Percentiles rank a stretch among this genome's conserved stretches.
These are phyloP conservation scores for Xylariaceae sp. DNA, from an alignment of 2,329 filamentous ascomycete genomes.

Conservation along the genomic window DNA sequence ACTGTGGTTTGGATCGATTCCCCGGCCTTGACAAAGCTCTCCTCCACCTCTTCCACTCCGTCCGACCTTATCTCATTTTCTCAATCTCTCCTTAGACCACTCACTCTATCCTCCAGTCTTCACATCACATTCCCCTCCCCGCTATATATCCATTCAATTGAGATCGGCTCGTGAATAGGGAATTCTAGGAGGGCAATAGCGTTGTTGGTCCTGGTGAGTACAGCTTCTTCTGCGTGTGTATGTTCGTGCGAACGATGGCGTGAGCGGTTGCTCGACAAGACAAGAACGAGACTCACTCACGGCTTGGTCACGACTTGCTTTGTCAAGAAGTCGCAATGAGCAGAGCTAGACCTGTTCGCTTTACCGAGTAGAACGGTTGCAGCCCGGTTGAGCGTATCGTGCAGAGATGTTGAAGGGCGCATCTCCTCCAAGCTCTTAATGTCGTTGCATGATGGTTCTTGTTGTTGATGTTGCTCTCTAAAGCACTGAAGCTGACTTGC, in stretches of 20 bases:
- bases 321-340: neutral
- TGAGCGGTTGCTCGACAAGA: neutral
- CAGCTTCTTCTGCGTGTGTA: neutral
- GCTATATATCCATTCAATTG: slow-evolving; percentile 12
- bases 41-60: slow-evolving; percentile 11
- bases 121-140: slow-evolving; percentile 1
- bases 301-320: neutral
- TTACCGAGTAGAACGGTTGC: neutral
- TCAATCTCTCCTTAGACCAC: slow-evolving; percentile 10
- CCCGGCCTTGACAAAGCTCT: slow-evolving; percentile 17
- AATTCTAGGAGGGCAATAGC: slow-evolving; percentile 1
- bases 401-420: neutral
- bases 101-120: slow-evolving; percentile 6
- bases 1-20: slow-evolving; percentile 9
- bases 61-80: slow-evolving; percentile 15
- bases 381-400: neutral
- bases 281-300: neutral
- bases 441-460: neutral
- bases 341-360: neutral
- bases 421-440: neutral
- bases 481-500: slow-evolving; percentile 5
- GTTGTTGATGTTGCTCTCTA: neutral
- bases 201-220: slow-evolving; percentile 18
- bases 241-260: neutral
- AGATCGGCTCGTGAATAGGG: slow-evolving; percentile 9